Base-by-base conservation (phyloP, 345 rosid genomes). In the Brassica nigra region DNA sequence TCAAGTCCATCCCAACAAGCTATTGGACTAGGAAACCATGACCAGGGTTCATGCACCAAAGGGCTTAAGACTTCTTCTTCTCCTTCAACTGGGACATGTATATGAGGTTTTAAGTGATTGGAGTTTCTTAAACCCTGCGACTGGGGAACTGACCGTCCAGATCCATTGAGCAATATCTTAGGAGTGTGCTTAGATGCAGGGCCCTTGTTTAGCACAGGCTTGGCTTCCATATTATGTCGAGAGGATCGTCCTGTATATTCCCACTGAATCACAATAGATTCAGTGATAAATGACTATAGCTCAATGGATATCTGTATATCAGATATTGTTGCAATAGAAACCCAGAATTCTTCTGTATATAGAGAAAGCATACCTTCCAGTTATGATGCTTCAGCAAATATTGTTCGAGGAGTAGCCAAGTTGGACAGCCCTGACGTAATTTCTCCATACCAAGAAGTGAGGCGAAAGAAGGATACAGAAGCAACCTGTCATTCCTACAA, bases 371-470 rank as follows among this genome's bases (percentile, higher is more conserved):
- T 86, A 92, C 98, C 97, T 90, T 94, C 98, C 98, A 94, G 78
- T 90, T 89, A 81, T 94, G 88, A 83, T 80, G 84, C 76, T 93
- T 86, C 34, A 94, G 81, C 74, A 94, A 93, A 89, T 89, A 90
- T 71, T 92, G 97, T 84, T 94, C 98, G 55, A 94, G 97, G 82
- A 94, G 94, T 82, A 94, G 86, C 98, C 97, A 92, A 0, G 97
- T 92, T 58, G 98, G 88, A 87, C 98, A 94, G 68, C 96, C 78
- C 80, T 89, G 93, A 59, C 97, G 96, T 78, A 94, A 93, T 81
- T 87, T 90, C 85, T 94, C 98, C 84, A 92, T 92, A 77, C 98
- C 98, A 81, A 94, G 92, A 78, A 94, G 88, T 77, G 93, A 86
- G 72, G 96, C 91, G 82, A 94, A 88, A 62, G 90, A 88, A 80